Percentiles rank a stretch among this genome's conserved stretches.
phyloP scores from a whole-genome alignment of 140 eudicot species.

The Anethum foeniculum region DNA sequence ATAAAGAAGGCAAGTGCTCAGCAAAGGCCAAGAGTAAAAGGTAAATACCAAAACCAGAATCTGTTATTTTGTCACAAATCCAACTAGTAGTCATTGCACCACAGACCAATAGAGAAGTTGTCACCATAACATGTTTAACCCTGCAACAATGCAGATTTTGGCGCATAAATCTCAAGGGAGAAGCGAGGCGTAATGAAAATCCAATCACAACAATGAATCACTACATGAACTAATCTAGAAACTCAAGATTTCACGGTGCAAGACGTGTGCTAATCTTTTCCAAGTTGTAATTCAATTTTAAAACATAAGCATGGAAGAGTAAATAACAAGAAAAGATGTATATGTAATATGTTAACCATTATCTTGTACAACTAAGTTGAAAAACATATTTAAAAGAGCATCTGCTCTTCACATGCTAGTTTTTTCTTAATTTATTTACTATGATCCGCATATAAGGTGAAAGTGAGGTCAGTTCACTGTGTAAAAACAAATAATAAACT shows the following conservation, averaged over 20 bases:
- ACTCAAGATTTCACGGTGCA: neutral
- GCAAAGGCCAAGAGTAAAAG: neutral
- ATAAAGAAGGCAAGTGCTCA: neutral
- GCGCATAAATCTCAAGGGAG: constrained; percentile 5
- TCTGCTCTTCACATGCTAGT: neutral
- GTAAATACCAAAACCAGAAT: constrained; percentile 82
- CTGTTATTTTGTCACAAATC: constrained; percentile 91
- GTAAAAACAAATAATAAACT: neutral
- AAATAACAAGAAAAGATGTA: neutral
- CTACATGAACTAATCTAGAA: neutral
- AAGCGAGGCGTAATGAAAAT: neutral
- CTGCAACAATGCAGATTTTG: constrained; percentile 30
- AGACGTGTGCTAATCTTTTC: neutral
- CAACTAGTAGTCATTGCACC: constrained; percentile 94
- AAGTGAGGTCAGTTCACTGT: neutral
- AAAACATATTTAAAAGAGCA: neutral
- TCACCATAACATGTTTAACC: constrained; percentile 71
- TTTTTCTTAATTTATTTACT: neutral
- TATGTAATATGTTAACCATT: neutral
- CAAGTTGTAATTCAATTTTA: neutral
- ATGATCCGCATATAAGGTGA: neutral
- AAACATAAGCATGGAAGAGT: neutral
- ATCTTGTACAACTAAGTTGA: neutral
- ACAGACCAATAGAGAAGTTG: constrained; percentile 63
- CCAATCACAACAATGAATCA: neutral